Evolutionary conservation across 192 early-diverging fungal genomes (phyloP), one percentile per base, ranked within the genome.

Genomic region (Gamsiella multidivaricata): DNA sequence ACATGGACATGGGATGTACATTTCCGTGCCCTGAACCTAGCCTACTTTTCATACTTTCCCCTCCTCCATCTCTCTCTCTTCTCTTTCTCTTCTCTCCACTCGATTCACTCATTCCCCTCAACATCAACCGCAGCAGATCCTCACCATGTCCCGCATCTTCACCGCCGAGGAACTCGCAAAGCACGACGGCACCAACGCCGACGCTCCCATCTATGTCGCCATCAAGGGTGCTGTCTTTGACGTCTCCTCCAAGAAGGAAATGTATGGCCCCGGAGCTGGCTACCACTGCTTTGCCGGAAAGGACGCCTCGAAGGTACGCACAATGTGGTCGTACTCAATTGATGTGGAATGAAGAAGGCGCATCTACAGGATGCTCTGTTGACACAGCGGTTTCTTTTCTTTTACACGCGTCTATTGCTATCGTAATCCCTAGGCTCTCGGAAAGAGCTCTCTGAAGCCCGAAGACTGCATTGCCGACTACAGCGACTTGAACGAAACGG

Each of bases 201-300:
- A 67, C 25, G 31, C 58, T 49, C 87, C 91, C 18, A 88, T 95
- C 62, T 95, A 94, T 61, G 83, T 95, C 23, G 94, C 91, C 4
- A 82, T 95, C 58, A 95, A 94, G 75, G 91, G 94, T 14, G 88
- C 82, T 54, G 85, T 95, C 8, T 95, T 90, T 66, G 92, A 95
- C 82, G 92, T 95, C 31, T 81, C 88, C 2, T 31, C 51, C 51
- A 87, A 88, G 53, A 78, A 80, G 20, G 85, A 83, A 32, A 84
- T 87, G 82, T 95, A 95, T 80, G 76, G 81, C n/a, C 87, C 88
- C 10, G 88, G 84, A 3, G 61, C 55, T n/a, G 90, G 90, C 46
- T 95, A 95, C 76, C 71, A 81, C 45, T 80, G 88, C 26, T 94
- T 95, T 82, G 91, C 93, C 18, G 94, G 94, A 25, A 91, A 92